These are phyloP conservation scores for Fagopyrum homotropicum DNA, from an alignment of 148 eudicot species.

Conservation along the genomic window DNA sequence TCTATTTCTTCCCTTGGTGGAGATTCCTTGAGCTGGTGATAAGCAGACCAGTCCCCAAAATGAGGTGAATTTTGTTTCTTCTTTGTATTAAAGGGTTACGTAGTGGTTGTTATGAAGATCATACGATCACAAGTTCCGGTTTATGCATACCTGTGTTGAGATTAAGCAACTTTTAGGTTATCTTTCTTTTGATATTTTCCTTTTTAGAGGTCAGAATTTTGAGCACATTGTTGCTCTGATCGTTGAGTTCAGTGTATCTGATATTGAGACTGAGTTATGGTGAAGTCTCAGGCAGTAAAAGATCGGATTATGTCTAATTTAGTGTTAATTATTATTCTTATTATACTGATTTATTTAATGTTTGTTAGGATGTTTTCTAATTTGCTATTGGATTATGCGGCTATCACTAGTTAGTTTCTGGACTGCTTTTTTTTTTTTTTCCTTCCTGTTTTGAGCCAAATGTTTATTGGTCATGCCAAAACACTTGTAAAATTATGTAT, in stretches of 20 bases:
- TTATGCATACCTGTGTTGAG: no score
- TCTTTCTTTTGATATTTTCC: neutral
- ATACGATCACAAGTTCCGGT: neutral
- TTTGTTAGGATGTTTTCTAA: neutral
- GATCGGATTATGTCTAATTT: neutral
- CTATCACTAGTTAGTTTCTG: neutral
- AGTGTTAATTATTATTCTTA: neutral
- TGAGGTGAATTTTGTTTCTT: conserved; percentile 8
- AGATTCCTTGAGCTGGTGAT: conserved; percentile 4
- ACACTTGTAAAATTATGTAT: neutral
- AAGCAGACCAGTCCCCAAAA: neutral
- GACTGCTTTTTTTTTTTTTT: neutral
- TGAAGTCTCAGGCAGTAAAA: neutral
- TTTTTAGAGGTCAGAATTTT: neutral
- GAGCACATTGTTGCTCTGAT: neutral
- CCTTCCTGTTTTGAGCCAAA: neutral
- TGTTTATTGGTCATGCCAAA: neutral
- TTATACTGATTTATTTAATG: neutral
- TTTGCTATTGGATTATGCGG: neutral
- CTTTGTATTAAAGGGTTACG: neutral
- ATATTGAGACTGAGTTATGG: neutral
- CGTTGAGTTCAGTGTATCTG: neutral
- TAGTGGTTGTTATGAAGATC: neutral
- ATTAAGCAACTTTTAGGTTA: neutral
- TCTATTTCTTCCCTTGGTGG: neutral